These are phyloP conservation scores for Umbelopsis ramanniana DNA, from an alignment of 192 early-diverging fungal genomes.

Conservation along the genomic window DNA sequence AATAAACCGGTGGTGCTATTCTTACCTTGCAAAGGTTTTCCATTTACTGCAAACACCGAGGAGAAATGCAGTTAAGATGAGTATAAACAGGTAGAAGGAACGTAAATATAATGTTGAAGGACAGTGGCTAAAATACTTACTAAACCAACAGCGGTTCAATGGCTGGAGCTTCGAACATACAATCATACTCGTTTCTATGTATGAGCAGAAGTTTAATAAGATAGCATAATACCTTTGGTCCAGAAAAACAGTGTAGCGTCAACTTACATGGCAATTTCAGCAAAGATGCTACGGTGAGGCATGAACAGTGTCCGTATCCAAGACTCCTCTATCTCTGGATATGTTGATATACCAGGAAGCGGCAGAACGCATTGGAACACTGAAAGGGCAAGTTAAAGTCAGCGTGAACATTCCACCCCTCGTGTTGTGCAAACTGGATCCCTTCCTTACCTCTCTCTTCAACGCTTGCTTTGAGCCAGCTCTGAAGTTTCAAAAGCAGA, in stretches of 20 bases:
- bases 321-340: neutral
- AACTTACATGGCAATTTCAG: constrained; percentile 8
- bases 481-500: neutral
- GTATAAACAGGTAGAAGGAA: no score
- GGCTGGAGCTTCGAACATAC: constrained; percentile 17
- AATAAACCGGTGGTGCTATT: no score
- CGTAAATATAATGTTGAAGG: no score
- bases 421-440: no score
- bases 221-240: neutral
- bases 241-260: neutral
- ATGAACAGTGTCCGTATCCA: neutral
- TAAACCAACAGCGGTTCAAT: constrained; percentile 9
- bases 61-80: no score
- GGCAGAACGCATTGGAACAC: constrained; percentile 14
- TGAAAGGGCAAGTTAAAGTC: neutral
- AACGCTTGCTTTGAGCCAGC: neutral
- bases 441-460: neutral
- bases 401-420: no score
- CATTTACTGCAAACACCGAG: constrained; percentile 5
- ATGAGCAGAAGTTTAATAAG: neutral
- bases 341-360: constrained; percentile 13
- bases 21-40: constrained; percentile 14
- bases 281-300: constrained; percentile 11
- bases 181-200: constrained; percentile 10
- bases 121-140: neutral